phyloP scores from a whole-genome alignment of 2,329 filamentous ascomycete genomes.

The Juglanconis oblonga region DNA sequence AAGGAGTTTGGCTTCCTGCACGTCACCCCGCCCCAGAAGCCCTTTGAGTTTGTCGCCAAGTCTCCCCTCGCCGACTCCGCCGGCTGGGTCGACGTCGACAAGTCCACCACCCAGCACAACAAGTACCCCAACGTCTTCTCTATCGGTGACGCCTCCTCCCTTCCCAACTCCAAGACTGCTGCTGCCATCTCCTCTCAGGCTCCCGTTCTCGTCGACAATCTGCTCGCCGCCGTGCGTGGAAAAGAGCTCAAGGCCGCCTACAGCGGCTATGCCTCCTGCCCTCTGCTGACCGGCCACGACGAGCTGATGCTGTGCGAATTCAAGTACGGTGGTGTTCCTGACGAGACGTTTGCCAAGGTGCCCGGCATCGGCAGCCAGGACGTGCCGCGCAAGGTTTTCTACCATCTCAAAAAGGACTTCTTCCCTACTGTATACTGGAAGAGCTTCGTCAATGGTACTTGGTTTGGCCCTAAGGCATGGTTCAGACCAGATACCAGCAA shows the following conservation, averaged over 20 bases:
- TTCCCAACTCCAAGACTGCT: constrained; percentile 42
- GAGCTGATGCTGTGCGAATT: constrained; percentile 47
- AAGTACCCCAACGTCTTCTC: constrained; percentile 38
- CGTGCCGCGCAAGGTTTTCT: constrained; percentile 35
- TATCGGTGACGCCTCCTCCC: constrained; percentile 36
- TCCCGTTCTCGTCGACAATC: constrained; percentile 41
- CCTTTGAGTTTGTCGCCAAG: constrained; percentile 21
- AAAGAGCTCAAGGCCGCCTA: constrained; percentile 32
- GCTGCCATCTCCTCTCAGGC: constrained; percentile 42
- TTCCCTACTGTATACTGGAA: constrained; percentile 34
- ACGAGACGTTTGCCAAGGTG: constrained; percentile 38
- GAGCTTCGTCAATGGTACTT: constrained; percentile 30
- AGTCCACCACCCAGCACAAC: constrained; percentile 21
- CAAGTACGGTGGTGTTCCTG: constrained; percentile 43
- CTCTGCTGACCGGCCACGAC: constrained; percentile 41
- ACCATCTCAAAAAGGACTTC: constrained; percentile 44
- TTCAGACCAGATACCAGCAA: constrained; percentile 15
- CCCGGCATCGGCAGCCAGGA: constrained; percentile 35
- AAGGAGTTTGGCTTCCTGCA: constrained; percentile 35
- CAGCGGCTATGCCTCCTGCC: constrained; percentile 44
- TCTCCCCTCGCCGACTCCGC: constrained; percentile 23
- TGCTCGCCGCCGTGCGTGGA: constrained; percentile 34
- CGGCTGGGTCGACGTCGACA: constrained; percentile 23
- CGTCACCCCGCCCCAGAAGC: constrained; percentile 29
- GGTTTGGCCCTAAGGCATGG: constrained; percentile 27